Evolutionary conservation across 2,329 filamentous ascomycete species (phyloP), one percentile per base, ranked within the genome.

Genomic region (Coccinonectria pachysandricola): DNA sequence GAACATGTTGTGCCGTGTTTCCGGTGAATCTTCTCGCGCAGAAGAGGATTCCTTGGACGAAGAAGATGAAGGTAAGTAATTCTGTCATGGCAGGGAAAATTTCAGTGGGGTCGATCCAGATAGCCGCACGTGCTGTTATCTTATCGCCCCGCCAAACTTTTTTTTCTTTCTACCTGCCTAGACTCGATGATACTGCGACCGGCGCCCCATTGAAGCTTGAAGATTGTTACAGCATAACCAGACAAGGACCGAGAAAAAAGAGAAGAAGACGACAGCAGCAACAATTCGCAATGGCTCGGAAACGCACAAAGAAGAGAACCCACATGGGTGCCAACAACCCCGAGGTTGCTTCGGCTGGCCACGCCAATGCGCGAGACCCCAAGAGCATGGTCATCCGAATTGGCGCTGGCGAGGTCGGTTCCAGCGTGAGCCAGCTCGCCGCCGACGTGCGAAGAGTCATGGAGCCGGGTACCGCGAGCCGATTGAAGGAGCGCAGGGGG

Each of bases 341-440:
- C 27, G 71, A 71, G 44, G 56, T 63, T 36, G 60, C 68, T 44
- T 46, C 69, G 37, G 62, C 66, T 21, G 68, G 72, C 31, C 74
- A 76, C 55, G 69, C 73, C 32, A 70, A 75, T 13, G 66, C 70
- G 27, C 74, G 76, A 39, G 69, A 76, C 26, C 91, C 91, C 17
- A 95, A 95, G 68, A 92, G 81, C 53, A 95, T 98, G 88, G 88
- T 98, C 32, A 94, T 98, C 56, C 83, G 91, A 43, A 87, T 95
- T 47, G 91, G 91, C 45, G 88, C 87, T 44, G 82, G 86, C 46
- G 84, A 95, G 52, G 85, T 98, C 27, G 91, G 91, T 31, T 75
- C 84, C 33, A 93, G 82, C 53, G 72, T 98, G 45, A 88, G 79
- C 53, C 87, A 96, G 59, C 65, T 98, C 43, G 87, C 88, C 12